phyloP scores from a whole-genome alignment of 208 protist genomes.

The Leishmania amazonensis region DNA sequence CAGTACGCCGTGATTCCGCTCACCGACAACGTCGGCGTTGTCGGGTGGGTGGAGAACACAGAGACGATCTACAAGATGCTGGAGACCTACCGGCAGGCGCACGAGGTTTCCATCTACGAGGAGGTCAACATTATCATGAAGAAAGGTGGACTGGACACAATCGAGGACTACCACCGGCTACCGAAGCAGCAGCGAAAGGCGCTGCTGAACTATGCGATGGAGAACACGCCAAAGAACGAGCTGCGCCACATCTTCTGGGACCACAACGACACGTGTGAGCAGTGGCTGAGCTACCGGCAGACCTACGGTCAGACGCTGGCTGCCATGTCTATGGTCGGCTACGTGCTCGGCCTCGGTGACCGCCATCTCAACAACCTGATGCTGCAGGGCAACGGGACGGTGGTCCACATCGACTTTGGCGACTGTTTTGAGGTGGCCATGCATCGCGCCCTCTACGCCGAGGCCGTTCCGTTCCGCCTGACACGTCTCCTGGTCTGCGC shows the following conservation, averaged over 20 bases:
- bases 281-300: constrained; percentile 98
- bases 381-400: constrained; percentile 97
- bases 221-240: constrained; percentile 96
- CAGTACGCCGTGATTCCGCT: constrained; percentile 99
- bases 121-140: constrained; percentile 86
- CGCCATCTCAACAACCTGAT: constrained; percentile 99
- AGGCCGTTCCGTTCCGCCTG: constrained; percentile 99
- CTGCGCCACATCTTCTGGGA: constrained; percentile 97
- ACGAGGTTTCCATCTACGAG: constrained; percentile 83
- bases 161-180: constrained; percentile 88
- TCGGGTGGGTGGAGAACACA: constrained; percentile 99
- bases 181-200: constrained; percentile 75
- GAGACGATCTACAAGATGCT: constrained; percentile 96
- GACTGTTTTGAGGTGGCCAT: constrained; percentile 99
- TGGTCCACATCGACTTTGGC: constrained; percentile 99
- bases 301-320: constrained; percentile 99
- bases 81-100: constrained; percentile 68
- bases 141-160: constrained; percentile 59
- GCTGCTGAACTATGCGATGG: constrained; percentile 94
- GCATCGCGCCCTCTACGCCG: constrained; percentile 98
- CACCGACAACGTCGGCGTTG: constrained; percentile 98
- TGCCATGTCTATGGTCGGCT: constrained; percentile 99
- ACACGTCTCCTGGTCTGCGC: constrained; percentile 98
- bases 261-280: constrained; percentile 96
- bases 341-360: constrained; percentile 99